Conservation (phyloP, 805 yeast genomes). For the Nakazawaea pomicola region DNA sequence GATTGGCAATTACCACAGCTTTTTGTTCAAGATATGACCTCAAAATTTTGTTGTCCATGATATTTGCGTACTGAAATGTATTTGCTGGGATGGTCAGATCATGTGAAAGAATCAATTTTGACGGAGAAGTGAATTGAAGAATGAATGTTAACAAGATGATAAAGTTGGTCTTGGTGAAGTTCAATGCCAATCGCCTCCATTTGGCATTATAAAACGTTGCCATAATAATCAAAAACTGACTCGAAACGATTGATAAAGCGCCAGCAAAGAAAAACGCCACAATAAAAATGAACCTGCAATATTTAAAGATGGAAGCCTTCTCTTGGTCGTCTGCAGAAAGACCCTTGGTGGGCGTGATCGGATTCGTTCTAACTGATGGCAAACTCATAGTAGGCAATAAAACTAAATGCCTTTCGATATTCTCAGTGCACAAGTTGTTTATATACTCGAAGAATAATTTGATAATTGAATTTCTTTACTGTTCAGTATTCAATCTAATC, state of each 20-base stretch:
- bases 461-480: too few relatives aligned
- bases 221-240: conserved; percentile 38
- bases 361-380: neutral
- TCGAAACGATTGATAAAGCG: conserved; percentile 36
- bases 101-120: conserved; percentile 46
- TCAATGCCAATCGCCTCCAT: conserved; percentile 36
- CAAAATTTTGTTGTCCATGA: conserved; percentile 17
- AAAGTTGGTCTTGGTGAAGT: conserved; percentile 55
- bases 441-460: too few relatives aligned
- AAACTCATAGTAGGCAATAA: neutral
- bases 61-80: conserved; percentile 23
- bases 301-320: conserved; percentile 20
- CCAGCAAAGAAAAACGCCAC: conserved; percentile 29
- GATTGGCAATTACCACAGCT: conserved; percentile 71
- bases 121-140: conserved; percentile 47
- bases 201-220: conserved; percentile 27
- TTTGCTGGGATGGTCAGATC: conserved; percentile 33
- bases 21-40: conserved; percentile 19
- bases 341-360: neutral
- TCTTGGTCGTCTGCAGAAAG: conserved; percentile 7
- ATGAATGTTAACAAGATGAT: conserved; percentile 48
- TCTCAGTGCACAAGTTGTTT: too few relatives aligned
- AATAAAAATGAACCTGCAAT: conserved; percentile 21
- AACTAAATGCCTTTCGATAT: too few relatives aligned
- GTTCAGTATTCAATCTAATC: too few relatives aligned